Evolutionary conservation across 106 monocot genomes (phyloP), one percentile per base, ranked within the genome.

Genomic region (Gastrodia elata): DNA sequence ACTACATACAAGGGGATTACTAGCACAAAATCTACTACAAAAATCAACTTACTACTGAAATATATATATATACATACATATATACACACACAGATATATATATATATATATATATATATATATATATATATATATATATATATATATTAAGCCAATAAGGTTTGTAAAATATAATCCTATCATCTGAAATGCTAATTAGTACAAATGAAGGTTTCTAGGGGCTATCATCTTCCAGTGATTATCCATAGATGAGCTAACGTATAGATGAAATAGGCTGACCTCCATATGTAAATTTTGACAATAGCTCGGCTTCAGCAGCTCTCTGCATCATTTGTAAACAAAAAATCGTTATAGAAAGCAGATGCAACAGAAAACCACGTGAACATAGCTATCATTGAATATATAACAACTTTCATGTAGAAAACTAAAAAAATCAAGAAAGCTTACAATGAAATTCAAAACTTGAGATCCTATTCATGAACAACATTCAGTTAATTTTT

Each of bases 231-330:
- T 67, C 6, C 0, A 27, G 16, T 67, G 0, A 65, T 65, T 18
- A 65, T 65, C 4, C n/a, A 67, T 20, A 37, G 67, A 37, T 67
- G 18, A 67, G 34, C n/a, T 36, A 67, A 58, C 27, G 36, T 35
- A 37, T 26, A 57, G 24, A 43, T 40, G 5, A 64, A 70, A n/a
- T 22, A 41, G 34, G 56, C 73, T 75, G n/a, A 85, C 89, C 89
- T 78, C 89, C 89, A 75, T 89, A 89, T 15, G 81, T 77, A 79
- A 89, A 89, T 70, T 89, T 86, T 68, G 89, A 76, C 36, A 89
- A 75, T 44, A 89, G 48, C 72, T 89, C 89, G 25, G 87, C 83
- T 84, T 93, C 92, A 64, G 92, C 79, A 39, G 89, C 89, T 85
- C 75, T 93, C 92, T 93, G 84, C 52, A 46, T n/a, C 43, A 75